Conservation (phyloP, 2,329 filamentous ascomycete genomes). For the Stagonosporopsis chrysanthemi region DNA sequence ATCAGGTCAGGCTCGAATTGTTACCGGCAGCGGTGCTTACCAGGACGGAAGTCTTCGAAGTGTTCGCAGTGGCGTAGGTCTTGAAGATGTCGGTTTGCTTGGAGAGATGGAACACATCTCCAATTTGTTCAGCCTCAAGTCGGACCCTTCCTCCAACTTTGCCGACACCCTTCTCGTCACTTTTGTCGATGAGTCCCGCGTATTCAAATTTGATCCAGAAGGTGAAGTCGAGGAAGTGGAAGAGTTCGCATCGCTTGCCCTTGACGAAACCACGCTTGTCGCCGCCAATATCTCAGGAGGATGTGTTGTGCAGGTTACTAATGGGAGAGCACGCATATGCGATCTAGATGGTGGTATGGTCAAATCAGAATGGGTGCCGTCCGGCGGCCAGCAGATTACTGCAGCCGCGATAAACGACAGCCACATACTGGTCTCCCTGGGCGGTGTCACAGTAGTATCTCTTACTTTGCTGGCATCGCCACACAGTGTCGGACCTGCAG, state of each 20-base stretch:
- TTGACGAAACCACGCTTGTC: constrained; percentile 76
- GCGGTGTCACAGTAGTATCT: constrained; percentile 75
- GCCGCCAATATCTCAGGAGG: constrained; percentile 70
- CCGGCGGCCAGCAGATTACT: constrained; percentile 67
- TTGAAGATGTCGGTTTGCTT: constrained; percentile 85
- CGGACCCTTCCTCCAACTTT: constrained; percentile 57
- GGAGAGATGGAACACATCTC: constrained; percentile 78
- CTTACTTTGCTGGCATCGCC: constrained; percentile 61
- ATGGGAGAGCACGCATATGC: constrained; percentile 66
- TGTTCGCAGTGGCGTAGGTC: constrained; percentile 89
- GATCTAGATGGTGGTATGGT: constrained; percentile 64
- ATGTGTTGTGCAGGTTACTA: constrained; percentile 78
- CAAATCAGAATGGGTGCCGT: constrained; percentile 66
- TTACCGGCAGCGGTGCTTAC: constrained; percentile 90
- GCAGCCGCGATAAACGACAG: constrained; percentile 77
- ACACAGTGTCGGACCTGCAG: constrained; percentile 9
- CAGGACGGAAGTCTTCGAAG: constrained; percentile 88
- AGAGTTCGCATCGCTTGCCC: constrained; percentile 72
- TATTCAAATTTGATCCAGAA: constrained; percentile 76
- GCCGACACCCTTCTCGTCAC: constrained; percentile 80
- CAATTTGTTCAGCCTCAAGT: constrained; percentile 73
- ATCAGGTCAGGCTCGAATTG: constrained; percentile 90
- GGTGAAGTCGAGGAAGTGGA: constrained; percentile 88
- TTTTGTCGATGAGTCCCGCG: constrained; percentile 81
- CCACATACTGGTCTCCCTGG: constrained; percentile 75